phyloP scores from a whole-genome alignment of 495 filamentous ascomycete species.

The Astrothelium subdiscretum region DNA sequence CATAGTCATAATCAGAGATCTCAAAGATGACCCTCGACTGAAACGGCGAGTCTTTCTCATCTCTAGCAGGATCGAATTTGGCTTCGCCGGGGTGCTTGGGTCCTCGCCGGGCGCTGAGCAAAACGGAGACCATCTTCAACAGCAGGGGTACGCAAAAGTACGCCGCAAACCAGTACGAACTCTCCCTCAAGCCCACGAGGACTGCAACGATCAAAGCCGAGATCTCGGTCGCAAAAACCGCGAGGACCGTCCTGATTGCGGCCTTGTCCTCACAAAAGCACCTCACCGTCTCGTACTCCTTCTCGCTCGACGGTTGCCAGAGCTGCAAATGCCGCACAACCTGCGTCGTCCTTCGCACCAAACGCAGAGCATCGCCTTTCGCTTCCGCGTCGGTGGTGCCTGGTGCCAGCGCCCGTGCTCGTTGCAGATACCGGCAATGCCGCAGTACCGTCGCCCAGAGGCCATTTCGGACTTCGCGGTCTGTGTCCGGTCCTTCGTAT shows the following conservation, averaged over 20 bases:
- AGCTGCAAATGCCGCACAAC: neutral
- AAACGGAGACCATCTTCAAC: neutral
- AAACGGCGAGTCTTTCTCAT: neutral
- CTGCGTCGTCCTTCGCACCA: neutral
- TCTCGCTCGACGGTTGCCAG: neutral
- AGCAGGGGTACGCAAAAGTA: neutral
- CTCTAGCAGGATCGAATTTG: conserved; percentile 4
- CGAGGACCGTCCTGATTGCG: neutral
- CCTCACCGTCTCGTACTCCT: neutral
- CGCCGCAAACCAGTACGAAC: neutral
- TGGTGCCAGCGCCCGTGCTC: neutral
- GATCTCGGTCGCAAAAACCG: neutral
- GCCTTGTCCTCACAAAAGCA: neutral
- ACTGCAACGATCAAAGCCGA: neutral
- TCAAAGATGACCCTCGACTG: conserved; percentile 6
- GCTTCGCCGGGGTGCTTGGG: neutral
- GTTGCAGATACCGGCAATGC: neutral
- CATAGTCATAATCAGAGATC: conserved; percentile 6
- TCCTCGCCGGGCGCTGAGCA: neutral
- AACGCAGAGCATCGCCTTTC: neutral
- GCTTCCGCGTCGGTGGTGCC: neutral
- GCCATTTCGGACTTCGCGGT: conserved; percentile 7
- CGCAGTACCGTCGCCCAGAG: conserved; percentile 9
- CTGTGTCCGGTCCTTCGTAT: neutral
- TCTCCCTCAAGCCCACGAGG: neutral